Evolutionary conservation across 352 stramenopile genomes (phyloP).

Genomic region (Thalassiosira hispida): DNA sequence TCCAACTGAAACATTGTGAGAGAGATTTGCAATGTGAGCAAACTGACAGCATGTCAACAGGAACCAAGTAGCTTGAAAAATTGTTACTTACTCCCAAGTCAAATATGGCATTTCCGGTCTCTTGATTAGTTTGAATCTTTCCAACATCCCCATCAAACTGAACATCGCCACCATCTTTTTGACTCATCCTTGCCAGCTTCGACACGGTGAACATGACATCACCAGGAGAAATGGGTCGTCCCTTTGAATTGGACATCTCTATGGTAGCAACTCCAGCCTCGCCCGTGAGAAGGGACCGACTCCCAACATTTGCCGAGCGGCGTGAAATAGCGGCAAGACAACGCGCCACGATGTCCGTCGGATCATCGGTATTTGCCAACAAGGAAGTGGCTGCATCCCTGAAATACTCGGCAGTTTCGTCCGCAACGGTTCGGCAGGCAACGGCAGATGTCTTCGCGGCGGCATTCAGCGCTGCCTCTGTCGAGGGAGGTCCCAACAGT

Average conservation of each 20-base stretch:
- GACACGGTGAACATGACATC: conserved; percentile 86
- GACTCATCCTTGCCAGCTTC: conserved; percentile 79
- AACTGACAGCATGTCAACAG: not conserved
- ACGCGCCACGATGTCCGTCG: conserved; percentile 75
- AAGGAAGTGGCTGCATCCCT: conserved; percentile 73
- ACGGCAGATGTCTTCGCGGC: conserved; percentile 82
- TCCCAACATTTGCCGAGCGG: conserved; percentile 64
- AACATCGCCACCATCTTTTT: conserved; percentile 54
- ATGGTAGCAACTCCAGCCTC: conserved; percentile 76
- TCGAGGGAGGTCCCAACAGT: conserved; percentile 80
- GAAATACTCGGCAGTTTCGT: conserved; percentile 80
- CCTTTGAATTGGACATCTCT: conserved; percentile 76
- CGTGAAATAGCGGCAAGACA: conserved; percentile 85
- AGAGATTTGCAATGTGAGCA: not conserved
- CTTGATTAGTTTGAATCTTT: conserved; percentile 76
- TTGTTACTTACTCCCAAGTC: conserved; percentile 73
- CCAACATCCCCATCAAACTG: conserved; percentile 80
- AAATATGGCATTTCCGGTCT: conserved; percentile 76
- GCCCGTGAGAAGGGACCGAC: conserved; percentile 80
- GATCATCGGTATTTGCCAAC: conserved; percentile 58
- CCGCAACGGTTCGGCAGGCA: conserved; percentile 70
- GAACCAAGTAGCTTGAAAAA: too few relatives aligned
- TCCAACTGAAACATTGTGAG: conserved; percentile 50
- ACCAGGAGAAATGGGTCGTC: conserved; percentile 59
- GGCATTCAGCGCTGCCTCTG: conserved; percentile 73